Base-by-base conservation (phyloP, 1,284 basidiomycete species). In the Exobasidium cylindrosporum region DNA sequence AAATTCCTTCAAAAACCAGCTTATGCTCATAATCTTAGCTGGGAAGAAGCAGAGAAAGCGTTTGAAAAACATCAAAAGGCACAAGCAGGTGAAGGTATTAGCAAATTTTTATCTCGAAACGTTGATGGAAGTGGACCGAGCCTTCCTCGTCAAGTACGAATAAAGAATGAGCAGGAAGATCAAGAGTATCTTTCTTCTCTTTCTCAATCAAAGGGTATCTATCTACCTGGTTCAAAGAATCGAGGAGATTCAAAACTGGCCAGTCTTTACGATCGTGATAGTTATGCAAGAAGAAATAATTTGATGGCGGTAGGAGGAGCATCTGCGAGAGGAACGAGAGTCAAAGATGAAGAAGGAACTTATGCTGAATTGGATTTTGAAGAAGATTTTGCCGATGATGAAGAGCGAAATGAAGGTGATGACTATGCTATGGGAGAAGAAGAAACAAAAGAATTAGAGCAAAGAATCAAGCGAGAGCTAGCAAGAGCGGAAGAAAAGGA, bases 321-420 rank as follows among this genome's bases (percentile, higher is more conserved):
- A 5, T 24, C 47, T 13, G 26, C n/a, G 26, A 21, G 47, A 24
- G 47, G 53, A 4, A 49, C 28, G 26, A 1, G 58, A 60, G 49
- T 32, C 21, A 52, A 62, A 24, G 64, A 64, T 29, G 64, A 66
- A 13, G 65, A 49, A 5, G 65, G 64, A 29, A 67, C 65, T 14
- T 77, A 73, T 56, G 77, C 70, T 60, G 77, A 79, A 60, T 61
- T 78, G 23, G 77, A 76, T 61, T 79, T 65, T 55, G 68, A 78
- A 46, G 77, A 79, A 57, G 69, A 74, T 14, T 78, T 78, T 66
- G 74, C 75, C 30, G 77, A 79, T 57, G 77, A 79, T 58, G 77
- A 79, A 40, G 77, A 67, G 28, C 23, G 61, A 3, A 66, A 62
- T 47, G 64, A 61, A 31, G 32, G 49, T n/a, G 43, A 58, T 30